Base-by-base conservation (phyloP, 371 early-diverging fungal species). In the Actinomucor elegans region DNA sequence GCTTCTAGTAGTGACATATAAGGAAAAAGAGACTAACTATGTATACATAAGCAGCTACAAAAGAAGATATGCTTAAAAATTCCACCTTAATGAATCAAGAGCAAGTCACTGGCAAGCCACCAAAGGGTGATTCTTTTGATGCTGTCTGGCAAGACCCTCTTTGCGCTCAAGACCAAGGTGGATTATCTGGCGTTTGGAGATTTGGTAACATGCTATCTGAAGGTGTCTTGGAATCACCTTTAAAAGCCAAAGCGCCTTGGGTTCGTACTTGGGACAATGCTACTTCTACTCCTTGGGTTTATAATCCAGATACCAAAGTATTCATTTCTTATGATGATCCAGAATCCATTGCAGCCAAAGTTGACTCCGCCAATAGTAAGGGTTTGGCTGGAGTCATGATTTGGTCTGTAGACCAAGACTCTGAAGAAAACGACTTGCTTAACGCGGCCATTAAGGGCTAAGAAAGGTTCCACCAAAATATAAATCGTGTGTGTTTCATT, bases 321-420 rank as follows among this genome's bases (percentile, higher is more conserved):
- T 85, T 80, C 40, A 72, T 85, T 24, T 79, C 85, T 7, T 85
- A 84, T 38, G 85, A 85, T 29, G 85, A 85, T 42, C 85, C 79
- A 10, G 34, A 55, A 12, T 80, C 81, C 1, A 48, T 83, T 9
- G 64, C 42, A 4, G 55, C 64, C 27, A 85, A 85, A 56, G 80
- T 79, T 17, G 58, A 69, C 11, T 66, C 69, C 52, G 80, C 71
- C 2, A 28, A 42, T 24, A 50, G 56, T 1, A 70, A 69, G 51
- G 59, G 57, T 1, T 48, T 85, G 1, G 71, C 67, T 31, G 85
- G 85, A 27, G 60, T 81, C 23, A 79, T 82, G 81, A 59, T 74
- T 0, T 83, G 84, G 83, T 68, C 65, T 20, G 59, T 51, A 1
- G 48, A 54, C 27, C 20, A 60, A 52, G 72, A 71, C 27, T 57